Evolutionary conservation across 768 basidiomycete species (phyloP).

Genomic region (Ramaria sp.): DNA sequence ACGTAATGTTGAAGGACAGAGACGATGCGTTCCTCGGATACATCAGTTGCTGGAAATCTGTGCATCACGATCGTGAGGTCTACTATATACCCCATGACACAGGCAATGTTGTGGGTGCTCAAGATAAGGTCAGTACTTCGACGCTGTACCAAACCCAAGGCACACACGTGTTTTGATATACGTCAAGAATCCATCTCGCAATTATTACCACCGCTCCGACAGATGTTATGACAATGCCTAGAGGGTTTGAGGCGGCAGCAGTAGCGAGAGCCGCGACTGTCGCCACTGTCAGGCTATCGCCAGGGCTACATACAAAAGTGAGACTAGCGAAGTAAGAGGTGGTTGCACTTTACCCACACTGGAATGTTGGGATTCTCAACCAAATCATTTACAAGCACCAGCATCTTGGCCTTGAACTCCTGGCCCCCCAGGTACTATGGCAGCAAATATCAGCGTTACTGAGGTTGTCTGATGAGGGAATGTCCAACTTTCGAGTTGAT

Average conservation of each 20-base stretch:
- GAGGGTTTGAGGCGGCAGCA: neutral
- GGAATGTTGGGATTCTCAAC: neutral
- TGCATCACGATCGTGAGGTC: slow-evolving; percentile 3
- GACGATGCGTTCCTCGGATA: neutral
- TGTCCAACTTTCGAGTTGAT: slow-evolving; percentile 8
- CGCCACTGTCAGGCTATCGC: neutral
- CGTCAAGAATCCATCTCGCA: neutral
- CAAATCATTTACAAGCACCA: neutral
- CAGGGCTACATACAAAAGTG: neutral
- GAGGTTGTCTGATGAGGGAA: neutral
- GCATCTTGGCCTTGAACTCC: neutral
- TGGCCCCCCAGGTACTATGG: neutral
- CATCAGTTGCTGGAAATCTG: neutral
- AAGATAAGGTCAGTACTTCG: neutral
- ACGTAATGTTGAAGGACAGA: neutral
- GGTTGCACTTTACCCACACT: neutral
- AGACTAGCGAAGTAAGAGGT: neutral
- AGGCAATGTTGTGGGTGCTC: neutral
- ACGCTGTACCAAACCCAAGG: neutral
- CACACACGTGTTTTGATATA: neutral
- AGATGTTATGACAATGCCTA: neutral
- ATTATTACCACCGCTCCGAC: neutral
- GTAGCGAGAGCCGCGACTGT: neutral
- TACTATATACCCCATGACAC: slow-evolving; percentile 6
- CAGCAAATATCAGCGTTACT: neutral